Base-by-base conservation (phyloP, 768 basidiomycete genomes). In the Lactifluus volemus region DNA sequence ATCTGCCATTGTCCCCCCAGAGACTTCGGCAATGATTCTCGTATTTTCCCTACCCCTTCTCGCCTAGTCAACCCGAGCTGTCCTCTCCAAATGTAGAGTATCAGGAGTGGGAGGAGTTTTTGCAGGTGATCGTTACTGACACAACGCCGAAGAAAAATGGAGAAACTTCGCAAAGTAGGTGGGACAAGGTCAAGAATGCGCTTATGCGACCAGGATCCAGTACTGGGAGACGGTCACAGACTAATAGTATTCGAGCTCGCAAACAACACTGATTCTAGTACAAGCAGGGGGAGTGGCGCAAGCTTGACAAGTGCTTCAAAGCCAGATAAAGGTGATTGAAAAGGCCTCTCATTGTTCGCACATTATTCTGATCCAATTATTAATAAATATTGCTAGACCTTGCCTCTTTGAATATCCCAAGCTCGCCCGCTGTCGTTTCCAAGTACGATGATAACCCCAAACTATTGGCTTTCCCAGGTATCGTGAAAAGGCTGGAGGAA, bases 171-270 rank as follows among this genome's bases (percentile, higher is more conserved):
- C 77, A 79, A 45, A 81, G 78, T 61, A 74, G 84, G 38, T 92
- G 88, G 89, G 83, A 87, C 63, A 88, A 83, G 69, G 76, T 92
- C 53, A 86, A 86, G 67, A 80, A 76, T 57, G 80, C 85, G 0
- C 82, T 92, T 65, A 79, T n/a, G n/a, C n/a, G n/a, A 63, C 82
- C 83, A 29, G 81, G 78, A 39, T 89, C 89, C 45, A 80, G 78
- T n/a, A n/a, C n/a, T 55, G 89, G 89, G 8, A 81, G 88, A 66
- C 84, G 89, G 53, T 90, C 89, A 53, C 84, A 89, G 44, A 84
- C 86, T 44, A 90, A 91, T 67, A 89, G 88, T 68, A 80, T 89
- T 59, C 44, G 79, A 80, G 49, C 83, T 86, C 53, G 83, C 86
- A 60, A 75, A 85, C 69, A 78, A 85, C 61, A 84, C 84, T 3